These are phyloP conservation scores for Boletus chippewaensis DNA, from an alignment of 1,284 basidiomycete genomes.

Conservation along the genomic window DNA sequence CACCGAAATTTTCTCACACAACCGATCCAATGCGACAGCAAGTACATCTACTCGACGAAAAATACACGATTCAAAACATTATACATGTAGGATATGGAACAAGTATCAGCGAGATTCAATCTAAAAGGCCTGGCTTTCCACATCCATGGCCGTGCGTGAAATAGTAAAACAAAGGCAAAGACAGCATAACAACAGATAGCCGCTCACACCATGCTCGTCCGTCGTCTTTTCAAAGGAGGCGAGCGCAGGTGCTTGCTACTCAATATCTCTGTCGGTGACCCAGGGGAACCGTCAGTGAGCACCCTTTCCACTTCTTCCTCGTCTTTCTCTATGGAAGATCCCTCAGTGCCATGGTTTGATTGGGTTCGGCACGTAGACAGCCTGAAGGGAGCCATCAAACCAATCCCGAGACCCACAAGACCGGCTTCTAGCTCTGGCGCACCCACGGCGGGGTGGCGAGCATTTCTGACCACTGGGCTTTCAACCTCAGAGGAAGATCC, in stretches of 20 bases:
- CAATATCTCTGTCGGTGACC: constrained; percentile 25
- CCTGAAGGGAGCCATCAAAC: constrained; percentile 50
- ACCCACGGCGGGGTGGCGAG: constrained; percentile 25
- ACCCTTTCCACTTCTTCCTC: constrained; percentile 32
- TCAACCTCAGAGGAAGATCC: constrained; percentile 41
- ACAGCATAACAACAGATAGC: constrained; percentile 13
- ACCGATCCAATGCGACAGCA: neutral
- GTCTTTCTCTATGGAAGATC: constrained; percentile 24
- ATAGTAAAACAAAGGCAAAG: constrained; percentile 13
- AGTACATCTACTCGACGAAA: constrained; percentile 4
- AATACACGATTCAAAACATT: constrained; percentile 32
- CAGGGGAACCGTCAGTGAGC: constrained; percentile 21
- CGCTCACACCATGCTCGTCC: constrained; percentile 30
- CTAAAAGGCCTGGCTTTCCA: constrained; percentile 4
- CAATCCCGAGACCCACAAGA: constrained; percentile 41
- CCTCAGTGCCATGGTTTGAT: constrained; percentile 11
- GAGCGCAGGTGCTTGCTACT: constrained; percentile 22
- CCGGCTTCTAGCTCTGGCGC: constrained; percentile 30
- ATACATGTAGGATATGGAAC: constrained; percentile 30
- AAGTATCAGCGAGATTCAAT: constrained; percentile 13
- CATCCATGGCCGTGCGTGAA: constrained; percentile 14
- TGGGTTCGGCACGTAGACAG: constrained; percentile 30
- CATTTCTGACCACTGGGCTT: constrained; percentile 54
- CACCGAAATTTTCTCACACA: constrained; percentile 29
- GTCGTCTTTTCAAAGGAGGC: constrained; percentile 42